Evolutionary conservation across 441 rosid genomes (phyloP), one percentile per base, ranked within the genome.

Genomic region (Brassica balearica): DNA sequence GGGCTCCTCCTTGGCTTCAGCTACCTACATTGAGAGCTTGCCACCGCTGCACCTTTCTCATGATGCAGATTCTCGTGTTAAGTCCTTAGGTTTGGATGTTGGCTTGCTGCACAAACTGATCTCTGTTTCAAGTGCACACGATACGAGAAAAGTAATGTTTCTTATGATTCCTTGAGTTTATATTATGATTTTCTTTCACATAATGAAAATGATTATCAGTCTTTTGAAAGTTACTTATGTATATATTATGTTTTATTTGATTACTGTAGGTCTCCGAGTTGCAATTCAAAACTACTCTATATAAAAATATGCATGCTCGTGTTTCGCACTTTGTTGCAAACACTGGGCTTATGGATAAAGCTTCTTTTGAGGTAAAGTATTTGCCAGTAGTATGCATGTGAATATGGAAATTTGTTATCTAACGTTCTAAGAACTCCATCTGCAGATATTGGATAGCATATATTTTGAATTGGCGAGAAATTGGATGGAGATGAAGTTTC

Each of bases 401-500:
- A 62, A 67, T 36, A 62, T 53, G 27, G 68, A 20, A 68, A 73
- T 60, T 36, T 71, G 65, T 77, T 19, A 55, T 56, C 81, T 86
- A 72, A 86, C 76, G 67, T 73, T 65, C 38, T 65, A 80, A 68
- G 82, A 34, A 65, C 51, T 79, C 83, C 25, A 83, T 73, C 58
- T 61, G 83, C 85, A 93, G 99, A 77, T 86, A 65, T 63, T 92
- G 87, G 92, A 90, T 82, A 82, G 83, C 66, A 83, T 89, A 56
- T 96, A 92, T 79, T 71, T 72, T 69, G 90, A 81, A 68, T 87
- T 90, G 81, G 89, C 90, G 29, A 83, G 78, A 82, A 84, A 79
- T 74, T 96, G 99, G 99, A 84, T 90, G 91, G 79, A 77, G 75
- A 87, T 92, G 92, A 96, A 96, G 84, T 84, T 77, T 81, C 87